Evolutionary conservation across 495 filamentous ascomycete genomes (phyloP).

Genomic region (Extremus antarcticus): DNA sequence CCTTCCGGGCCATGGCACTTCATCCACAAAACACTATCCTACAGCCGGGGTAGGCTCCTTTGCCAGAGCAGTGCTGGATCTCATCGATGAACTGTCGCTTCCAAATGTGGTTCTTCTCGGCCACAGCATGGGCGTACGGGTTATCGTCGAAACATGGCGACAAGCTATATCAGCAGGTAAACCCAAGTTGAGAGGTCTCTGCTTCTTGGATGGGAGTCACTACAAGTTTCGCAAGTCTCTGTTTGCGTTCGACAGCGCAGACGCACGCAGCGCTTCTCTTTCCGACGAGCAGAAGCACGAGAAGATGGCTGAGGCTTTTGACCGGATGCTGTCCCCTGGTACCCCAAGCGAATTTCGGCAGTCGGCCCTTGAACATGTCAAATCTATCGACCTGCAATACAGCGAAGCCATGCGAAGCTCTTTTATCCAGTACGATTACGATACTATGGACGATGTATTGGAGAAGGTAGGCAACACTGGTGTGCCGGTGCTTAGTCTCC

Average conservation of each 20-base stretch:
- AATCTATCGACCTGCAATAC: neutral
- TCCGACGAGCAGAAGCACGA: slow-evolving; percentile 1
- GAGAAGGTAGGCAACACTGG: neutral
- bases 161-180: neutral
- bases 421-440: slow-evolving; percentile 5
- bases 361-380: neutral
- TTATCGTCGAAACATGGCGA: neutral
- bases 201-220: slow-evolving; percentile 11
- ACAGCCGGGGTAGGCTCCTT: neutral
- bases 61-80: neutral
- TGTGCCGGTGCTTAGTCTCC: slow-evolving; percentile 3
- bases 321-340: slow-evolving; percentile 6
- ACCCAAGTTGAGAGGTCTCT: neutral
- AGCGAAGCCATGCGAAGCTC: neutral
- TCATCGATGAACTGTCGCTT: neutral
- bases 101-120: slow-evolving; percentile 2
- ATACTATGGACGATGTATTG: neutral
- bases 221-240: slow-evolving; percentile 7
- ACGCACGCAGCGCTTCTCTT: slow-evolving; percentile 4
- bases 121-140: slow-evolving; percentile 11
- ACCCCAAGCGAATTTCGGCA: slow-evolving; percentile 7
- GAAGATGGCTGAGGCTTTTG: slow-evolving; percentile 1
- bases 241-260: slow-evolving; percentile 5
- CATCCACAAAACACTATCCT: neutral
- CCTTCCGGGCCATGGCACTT: slow-evolving; percentile 8